These are phyloP conservation scores for Colletotrichum sp. DNA, from an alignment of 2,329 filamentous ascomycete species.

Conservation along the genomic window DNA sequence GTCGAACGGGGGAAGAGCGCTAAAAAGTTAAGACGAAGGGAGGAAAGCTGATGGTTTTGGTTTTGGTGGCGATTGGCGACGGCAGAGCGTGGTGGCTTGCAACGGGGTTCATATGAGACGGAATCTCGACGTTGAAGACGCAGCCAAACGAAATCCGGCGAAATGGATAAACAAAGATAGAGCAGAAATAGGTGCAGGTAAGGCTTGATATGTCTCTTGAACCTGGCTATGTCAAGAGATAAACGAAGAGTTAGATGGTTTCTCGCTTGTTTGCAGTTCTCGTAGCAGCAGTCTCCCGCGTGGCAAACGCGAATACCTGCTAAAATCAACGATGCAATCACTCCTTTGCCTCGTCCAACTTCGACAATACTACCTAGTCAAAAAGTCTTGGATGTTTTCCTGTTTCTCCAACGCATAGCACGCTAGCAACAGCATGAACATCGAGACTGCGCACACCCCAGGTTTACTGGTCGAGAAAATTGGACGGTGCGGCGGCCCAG, in stretches of 20 bases:
- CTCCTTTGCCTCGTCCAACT: not conserved
- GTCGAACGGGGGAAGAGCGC: not conserved
- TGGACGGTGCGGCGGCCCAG: not conserved
- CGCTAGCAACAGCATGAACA: not conserved
- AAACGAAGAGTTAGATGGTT: not conserved
- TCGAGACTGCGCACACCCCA: not conserved
- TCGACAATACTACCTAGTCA: accelerated
- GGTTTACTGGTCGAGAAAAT: not conserved
- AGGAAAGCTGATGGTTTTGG: not conserved
- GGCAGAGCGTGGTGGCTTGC: not conserved
- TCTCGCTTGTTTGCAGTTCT: not conserved
- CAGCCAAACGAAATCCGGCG: not conserved
- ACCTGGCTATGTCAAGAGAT: accelerated
- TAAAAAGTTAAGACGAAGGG: not conserved
- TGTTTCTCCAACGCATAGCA: not conserved
- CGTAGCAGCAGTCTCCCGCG: not conserved
- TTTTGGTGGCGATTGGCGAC: not conserved
- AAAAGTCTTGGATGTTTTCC: not conserved
- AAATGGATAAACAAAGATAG: accelerated
- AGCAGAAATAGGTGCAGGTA: accelerated
- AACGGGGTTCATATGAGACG: not conserved
- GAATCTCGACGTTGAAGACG: not conserved
- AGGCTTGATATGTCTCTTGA: not conserved
- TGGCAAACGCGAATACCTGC: not conserved
- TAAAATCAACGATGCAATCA: not conserved